phyloP scores from a whole-genome alignment of 768 basidiomycete species.

The Phanerochaete sordida region DNA sequence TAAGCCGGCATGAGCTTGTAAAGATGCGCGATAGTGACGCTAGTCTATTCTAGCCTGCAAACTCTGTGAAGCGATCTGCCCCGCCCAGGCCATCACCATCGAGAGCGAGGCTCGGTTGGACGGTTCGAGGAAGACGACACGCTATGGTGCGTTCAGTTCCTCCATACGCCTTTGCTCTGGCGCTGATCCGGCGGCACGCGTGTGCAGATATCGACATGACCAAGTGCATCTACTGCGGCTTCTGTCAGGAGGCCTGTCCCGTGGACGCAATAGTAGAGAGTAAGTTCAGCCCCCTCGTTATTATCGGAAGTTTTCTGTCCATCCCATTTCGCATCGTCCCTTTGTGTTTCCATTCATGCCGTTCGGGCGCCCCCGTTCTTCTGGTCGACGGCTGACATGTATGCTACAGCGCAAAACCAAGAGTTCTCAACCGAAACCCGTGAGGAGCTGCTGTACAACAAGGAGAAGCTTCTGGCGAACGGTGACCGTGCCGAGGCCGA shows the following conservation, averaged over 20 bases:
- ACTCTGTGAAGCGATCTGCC: conserved; percentile 98
- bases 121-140: conserved; percentile 94
- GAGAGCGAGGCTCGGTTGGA: conserved; percentile 96
- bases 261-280: conserved; percentile 99
- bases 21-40: not conserved
- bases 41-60: conserved; percentile 75
- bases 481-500: conserved; percentile 97
- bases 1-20: conserved; percentile 36
- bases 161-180: not conserved
- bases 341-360: not conserved
- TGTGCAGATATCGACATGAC: conserved; percentile 96
- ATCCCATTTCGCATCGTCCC: conserved; percentile 11
- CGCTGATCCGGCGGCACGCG: conserved; percentile 9
- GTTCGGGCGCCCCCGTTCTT: not conserved
- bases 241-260: conserved; percentile 99
- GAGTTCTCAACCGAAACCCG: conserved; percentile 98
- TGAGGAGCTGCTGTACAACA: conserved; percentile 98
- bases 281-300: conserved; percentile 36
- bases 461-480: conserved; percentile 95
- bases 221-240: conserved; percentile 99
- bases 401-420: conserved; percentile 81
- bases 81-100: conserved; percentile 98
- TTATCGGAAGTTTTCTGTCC: conserved; percentile 5
- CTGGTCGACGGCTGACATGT: conserved; percentile 7
- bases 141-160: conserved; percentile 68